phyloP scores from a whole-genome alignment of 1,284 basidiomycete species.

The Fistulinella staudtii region DNA sequence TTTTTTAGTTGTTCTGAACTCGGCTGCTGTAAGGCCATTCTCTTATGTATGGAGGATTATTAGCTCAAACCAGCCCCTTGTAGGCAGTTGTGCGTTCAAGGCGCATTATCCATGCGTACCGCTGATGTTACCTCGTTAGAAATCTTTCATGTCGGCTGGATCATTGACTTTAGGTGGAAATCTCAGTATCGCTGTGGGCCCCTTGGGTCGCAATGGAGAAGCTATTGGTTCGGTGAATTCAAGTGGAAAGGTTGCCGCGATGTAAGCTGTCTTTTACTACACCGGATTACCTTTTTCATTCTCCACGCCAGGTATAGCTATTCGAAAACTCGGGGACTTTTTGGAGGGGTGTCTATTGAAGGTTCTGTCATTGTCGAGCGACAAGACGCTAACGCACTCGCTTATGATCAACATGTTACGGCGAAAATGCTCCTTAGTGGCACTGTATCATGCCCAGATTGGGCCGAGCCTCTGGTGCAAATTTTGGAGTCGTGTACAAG shows the following conservation, averaged over 20 bases:
- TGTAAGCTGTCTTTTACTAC: slow-evolving; percentile 46
- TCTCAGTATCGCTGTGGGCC: slow-evolving; percentile 88
- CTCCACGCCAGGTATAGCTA: slow-evolving; percentile 75
- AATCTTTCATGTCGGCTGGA: slow-evolving; percentile 93
- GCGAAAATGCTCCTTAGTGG: slow-evolving; percentile 81
- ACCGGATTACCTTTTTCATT: slow-evolving; percentile 6
- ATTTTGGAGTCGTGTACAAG: slow-evolving; percentile 73
- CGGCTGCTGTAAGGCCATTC: slow-evolving; percentile 54
- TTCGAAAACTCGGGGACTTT: slow-evolving; percentile 90
- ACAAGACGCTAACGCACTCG: slow-evolving; percentile 83
- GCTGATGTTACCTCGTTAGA: slow-evolving; percentile 38
- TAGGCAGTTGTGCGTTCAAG: slow-evolving; percentile 57
- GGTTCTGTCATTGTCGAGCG: slow-evolving; percentile 94
- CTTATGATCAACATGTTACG: slow-evolving; percentile 73
- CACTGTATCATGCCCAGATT: slow-evolving; percentile 66
- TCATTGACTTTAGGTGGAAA: slow-evolving; percentile 93
- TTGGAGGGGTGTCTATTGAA: slow-evolving; percentile 84
- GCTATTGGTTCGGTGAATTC: slow-evolving; percentile 85
- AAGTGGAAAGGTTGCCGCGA: slow-evolving; percentile 87
- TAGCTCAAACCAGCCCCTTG: slow-evolving; percentile 3
- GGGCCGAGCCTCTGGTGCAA: slow-evolving; percentile 70
- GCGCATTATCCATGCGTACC: slow-evolving; percentile 2
- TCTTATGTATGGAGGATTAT: slow-evolving; percentile 10
- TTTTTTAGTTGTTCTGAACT: slow-evolving; percentile 91
- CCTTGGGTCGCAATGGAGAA: slow-evolving; percentile 92